Evolutionary conservation across 768 basidiomycete species (phyloP).

Genomic region (Coprinopsis sp.): DNA sequence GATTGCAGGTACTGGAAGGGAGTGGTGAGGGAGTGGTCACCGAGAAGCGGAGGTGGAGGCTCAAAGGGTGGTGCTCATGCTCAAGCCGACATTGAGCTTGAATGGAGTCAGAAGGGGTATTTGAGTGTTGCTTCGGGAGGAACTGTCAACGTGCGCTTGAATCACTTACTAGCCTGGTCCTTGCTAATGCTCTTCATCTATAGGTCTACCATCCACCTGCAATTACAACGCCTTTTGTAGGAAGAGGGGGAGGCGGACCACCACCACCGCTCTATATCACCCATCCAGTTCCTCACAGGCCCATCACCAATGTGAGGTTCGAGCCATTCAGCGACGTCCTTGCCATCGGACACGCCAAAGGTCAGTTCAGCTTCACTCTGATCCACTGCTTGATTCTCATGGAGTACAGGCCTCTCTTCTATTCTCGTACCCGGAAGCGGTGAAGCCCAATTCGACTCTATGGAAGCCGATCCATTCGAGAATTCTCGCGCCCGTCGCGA

Average conservation of each 20-base stretch:
- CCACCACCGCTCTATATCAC: slow-evolving; percentile 86
- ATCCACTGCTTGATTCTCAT: neutral
- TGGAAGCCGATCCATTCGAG: slow-evolving; percentile 95
- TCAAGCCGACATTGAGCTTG: slow-evolving; percentile 44
- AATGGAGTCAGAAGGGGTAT: slow-evolving; percentile 84
- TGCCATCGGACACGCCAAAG: slow-evolving; percentile 70
- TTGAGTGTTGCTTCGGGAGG: slow-evolving; percentile 81
- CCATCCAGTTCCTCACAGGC: slow-evolving; percentile 75
- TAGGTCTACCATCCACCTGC: slow-evolving; percentile 72
- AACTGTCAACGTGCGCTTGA: slow-evolving; percentile 64
- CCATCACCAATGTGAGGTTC: slow-evolving; percentile 75
- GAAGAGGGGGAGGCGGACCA: slow-evolving; percentile 20
- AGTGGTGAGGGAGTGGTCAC: slow-evolving; percentile 69
- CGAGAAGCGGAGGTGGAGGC: slow-evolving; percentile 52
- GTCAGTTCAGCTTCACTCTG: slow-evolving; percentile 22
- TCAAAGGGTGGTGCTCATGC: neutral
- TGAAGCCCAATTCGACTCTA: slow-evolving; percentile 91
- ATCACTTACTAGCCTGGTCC: slow-evolving; percentile 1
- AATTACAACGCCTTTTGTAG: slow-evolving; percentile 52
- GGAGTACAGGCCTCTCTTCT: slow-evolving; percentile 49
- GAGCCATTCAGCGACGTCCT: slow-evolving; percentile 86
- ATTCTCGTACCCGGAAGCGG: slow-evolving; percentile 90
- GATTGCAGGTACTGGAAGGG: slow-evolving; percentile 96
- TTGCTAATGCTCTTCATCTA: slow-evolving; percentile 4
- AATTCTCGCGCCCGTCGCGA: slow-evolving; percentile 76